Evolutionary conservation across 1,284 basidiomycete genomes (phyloP).

Genomic region (Coriolopsis trogii): DNA sequence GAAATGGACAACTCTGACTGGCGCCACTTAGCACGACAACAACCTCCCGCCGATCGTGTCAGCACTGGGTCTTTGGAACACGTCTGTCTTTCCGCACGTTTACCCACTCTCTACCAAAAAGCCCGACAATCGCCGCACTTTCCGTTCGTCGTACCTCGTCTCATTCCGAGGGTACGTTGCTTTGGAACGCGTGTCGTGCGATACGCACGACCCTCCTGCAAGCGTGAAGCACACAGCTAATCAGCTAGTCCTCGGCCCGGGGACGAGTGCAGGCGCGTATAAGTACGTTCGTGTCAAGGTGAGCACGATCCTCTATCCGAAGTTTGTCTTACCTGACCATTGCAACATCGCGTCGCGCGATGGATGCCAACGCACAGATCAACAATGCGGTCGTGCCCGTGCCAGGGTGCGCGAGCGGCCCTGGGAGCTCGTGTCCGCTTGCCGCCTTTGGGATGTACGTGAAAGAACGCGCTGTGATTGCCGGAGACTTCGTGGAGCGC

Average conservation of each 20-base stretch:
- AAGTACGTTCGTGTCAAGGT: constrained; percentile 41
- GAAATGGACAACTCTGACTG: not conserved
- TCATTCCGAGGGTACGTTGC: constrained; percentile 45
- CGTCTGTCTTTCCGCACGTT: constrained; percentile 30
- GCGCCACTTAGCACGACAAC: constrained; percentile 43
- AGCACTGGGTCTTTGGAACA: constrained; percentile 47
- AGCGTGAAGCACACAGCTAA: constrained; percentile 26
- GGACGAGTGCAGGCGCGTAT: constrained; percentile 18
- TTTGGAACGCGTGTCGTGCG: constrained; percentile 43
- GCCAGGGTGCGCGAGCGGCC: constrained; percentile 41
- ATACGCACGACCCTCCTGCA: constrained; percentile 6
- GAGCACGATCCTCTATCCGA: constrained; percentile 13
- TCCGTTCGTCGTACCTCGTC: constrained; percentile 43
- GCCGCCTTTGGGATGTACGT: constrained; percentile 37
- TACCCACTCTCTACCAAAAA: constrained; percentile 39
- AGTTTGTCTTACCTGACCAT: no score
- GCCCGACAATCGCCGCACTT: constrained; percentile 36
- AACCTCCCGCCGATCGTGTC: constrained; percentile 45
- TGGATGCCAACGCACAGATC: constrained; percentile 29
- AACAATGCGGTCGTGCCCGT: constrained; percentile 43
- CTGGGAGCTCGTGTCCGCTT: constrained; percentile 41
- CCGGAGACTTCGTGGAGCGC: constrained; percentile 41
- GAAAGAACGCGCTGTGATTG: constrained; percentile 25
- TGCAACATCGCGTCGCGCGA: not conserved
- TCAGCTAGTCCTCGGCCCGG: constrained; percentile 11